Percentiles rank a stretch among this genome's conserved stretches.
These are phyloP conservation scores for Puccinia novopanici DNA, from an alignment of 1,284 basidiomycete species.

Conservation along the genomic window DNA sequence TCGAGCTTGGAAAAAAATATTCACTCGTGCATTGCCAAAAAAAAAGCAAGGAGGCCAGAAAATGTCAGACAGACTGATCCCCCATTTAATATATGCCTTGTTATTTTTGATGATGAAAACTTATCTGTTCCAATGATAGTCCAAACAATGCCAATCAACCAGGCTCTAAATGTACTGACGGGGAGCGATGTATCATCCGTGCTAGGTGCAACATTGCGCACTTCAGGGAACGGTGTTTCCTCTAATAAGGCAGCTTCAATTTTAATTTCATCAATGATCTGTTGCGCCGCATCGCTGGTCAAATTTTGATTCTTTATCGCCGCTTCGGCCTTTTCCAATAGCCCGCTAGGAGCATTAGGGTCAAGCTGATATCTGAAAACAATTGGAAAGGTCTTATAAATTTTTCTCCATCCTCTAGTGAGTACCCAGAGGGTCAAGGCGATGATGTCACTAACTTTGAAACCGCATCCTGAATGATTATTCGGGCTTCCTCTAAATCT, in stretches of 20 bases:
- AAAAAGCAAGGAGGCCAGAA: conserved; percentile 1
- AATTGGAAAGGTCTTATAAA: no score
- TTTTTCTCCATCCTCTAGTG: background rate
- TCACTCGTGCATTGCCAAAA: conserved; percentile 53
- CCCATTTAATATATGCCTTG: conserved; percentile 52
- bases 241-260: no score
- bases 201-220: conserved; percentile 76
- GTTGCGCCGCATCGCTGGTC: conserved; percentile 25
- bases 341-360: conserved; percentile 47
- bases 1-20: conserved; percentile 50
- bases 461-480: conserved; percentile 35
- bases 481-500: conserved; percentile 28
- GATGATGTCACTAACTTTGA: conserved; percentile 8
- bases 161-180: conserved; percentile 80
- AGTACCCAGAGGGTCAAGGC: background rate
- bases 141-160: conserved; percentile 67
- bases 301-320: conserved; percentile 39
- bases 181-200: conserved; percentile 76
- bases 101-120: conserved; percentile 59
- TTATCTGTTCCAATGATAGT: conserved; percentile 65
- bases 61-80: conserved; percentile 25
- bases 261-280: conserved; percentile 52
- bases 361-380: conserved; percentile 47
- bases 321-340: conserved; percentile 35
- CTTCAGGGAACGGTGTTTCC: conserved; percentile 81